Evolutionary conservation across 192 early-diverging fungal genomes (phyloP), one percentile per base, ranked within the genome.

Genomic region (Backusella psychrophila): DNA sequence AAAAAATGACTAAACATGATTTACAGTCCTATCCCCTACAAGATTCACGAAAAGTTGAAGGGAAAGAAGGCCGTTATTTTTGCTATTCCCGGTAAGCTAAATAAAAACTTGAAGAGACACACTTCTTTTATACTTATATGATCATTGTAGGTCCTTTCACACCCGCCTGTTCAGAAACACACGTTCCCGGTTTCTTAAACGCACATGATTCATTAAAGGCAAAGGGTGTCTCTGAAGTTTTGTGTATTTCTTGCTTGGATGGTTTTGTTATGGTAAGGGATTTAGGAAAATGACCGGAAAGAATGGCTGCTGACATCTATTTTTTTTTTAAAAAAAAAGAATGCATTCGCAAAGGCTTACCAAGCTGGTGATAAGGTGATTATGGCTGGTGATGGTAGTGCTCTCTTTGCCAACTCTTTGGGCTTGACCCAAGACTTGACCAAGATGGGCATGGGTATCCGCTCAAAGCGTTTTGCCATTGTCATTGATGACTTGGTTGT

Each of bases 371-470:
- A 86, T 73, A 88, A 91, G 78, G 81, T 91, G 35, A 81, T 87
- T 71, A 92, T 95, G 91, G 89, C 91, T 71, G 90, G 91, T 38
- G 94, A 95, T 77, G 93, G 90, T 42, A 92, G 90, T 80, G 90
- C 86, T 71, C 87, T 87, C 21, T 92, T 93, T 46, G 85, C 87
- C 29, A 80, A 80, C 29, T 89, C 89, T n/a, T 85, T 94, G 9
- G 94, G 94, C 36, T 84, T 95, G 39, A 79, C 68, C 29, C 85
- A 87, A 56, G 89, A 92, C 76, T 82, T 88, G 71, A 88, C 87
- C 23, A 84, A 86, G 77, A 79, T 76, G 14, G 88, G 89, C 56
- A 87, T 94, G 86, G 93, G 93, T 70, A 79, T 91, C 52, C 86
- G 94, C 19, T 85, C 91, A 38, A 80, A 89, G 77, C 89, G 94